Percentiles rank a stretch among this genome's conserved stretches.
Evolutionary conservation across 768 basidiomycete species (phyloP).

Genomic region (Calocybe gangraenosa): DNA sequence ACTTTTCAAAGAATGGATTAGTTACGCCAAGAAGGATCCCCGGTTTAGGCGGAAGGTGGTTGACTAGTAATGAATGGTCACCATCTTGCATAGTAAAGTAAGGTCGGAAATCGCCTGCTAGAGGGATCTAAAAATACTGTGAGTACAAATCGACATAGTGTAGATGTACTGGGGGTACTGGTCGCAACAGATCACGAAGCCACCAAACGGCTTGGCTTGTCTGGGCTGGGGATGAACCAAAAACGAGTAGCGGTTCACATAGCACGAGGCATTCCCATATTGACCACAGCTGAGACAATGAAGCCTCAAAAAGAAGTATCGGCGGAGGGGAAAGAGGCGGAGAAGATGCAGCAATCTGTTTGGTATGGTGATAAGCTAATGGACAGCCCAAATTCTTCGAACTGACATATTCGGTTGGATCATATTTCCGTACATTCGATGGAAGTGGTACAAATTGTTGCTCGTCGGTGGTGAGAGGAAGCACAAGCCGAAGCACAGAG

Average conservation of each 20-base stretch:
- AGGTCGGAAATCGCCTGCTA: slow-evolving; percentile 82
- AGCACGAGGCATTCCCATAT: slow-evolving; percentile 93
- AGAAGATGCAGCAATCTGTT: slow-evolving; percentile 65
- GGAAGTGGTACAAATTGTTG: slow-evolving; percentile 65
- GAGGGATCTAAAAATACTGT: slow-evolving; percentile 56
- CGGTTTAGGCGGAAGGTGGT: slow-evolving; percentile 73
- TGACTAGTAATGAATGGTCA: slow-evolving; percentile 74
- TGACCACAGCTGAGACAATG: slow-evolving; percentile 68
- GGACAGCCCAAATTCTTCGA: slow-evolving; percentile 1
- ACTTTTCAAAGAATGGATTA: slow-evolving; percentile 80
- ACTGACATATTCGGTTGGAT: slow-evolving; percentile 49
- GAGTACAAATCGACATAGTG: too few species aligned
- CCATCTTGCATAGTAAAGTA: slow-evolving; percentile 96
- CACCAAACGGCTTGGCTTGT: slow-evolving; percentile 92
- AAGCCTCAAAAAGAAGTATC: slow-evolving; percentile 58
- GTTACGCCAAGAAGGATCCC: slow-evolving; percentile 82
- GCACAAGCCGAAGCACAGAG: slow-evolving; percentile 63
- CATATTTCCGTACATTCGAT: slow-evolving; percentile 46
- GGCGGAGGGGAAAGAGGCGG: slow-evolving; percentile 56
- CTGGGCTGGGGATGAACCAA: slow-evolving; percentile 71
- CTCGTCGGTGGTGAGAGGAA: slow-evolving; percentile 65
- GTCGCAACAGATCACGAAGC: slow-evolving; percentile 82
- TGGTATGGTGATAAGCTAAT: neutral
- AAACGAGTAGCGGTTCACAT: slow-evolving; percentile 86
- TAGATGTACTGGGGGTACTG: slow-evolving; percentile 40